These are phyloP conservation scores for Castanospermum australe DNA, from an alignment of 306 rosid species.

Conservation along the genomic window DNA sequence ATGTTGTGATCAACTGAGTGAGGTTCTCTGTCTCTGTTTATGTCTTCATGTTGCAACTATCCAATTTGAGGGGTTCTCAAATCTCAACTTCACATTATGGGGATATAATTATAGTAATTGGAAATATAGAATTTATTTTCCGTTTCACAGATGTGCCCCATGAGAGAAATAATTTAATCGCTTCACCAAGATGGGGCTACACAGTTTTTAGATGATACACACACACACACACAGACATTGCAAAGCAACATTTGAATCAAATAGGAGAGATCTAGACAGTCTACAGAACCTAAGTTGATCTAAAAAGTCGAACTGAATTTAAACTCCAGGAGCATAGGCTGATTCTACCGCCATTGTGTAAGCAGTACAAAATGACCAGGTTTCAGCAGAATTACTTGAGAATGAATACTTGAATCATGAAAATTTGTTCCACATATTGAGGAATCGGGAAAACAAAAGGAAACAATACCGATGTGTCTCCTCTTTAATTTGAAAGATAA, in stretches of 20 bases:
- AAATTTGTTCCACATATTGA: conserved; percentile 4
- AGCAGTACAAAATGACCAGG: neutral
- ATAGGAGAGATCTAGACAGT: neutral
- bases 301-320: neutral
- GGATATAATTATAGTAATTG: too few relatives aligned
- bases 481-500: conserved; percentile 19
- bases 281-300: neutral
- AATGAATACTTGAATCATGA: conserved; percentile 18
- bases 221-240: too few relatives aligned
- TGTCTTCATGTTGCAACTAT: conserved; percentile 23
- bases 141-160: too few relatives aligned
- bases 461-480: conserved; percentile 22
- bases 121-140: too few relatives aligned
- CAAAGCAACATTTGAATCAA: too few relatives aligned
- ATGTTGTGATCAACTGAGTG: conserved; percentile 30
- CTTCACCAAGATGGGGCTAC: too few relatives aligned
- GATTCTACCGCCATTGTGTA: neutral
- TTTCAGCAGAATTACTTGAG: conserved; percentile 6
- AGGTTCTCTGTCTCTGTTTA: conserved; percentile 26
- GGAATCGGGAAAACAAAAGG: neutral
- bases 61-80: conserved; percentile 32
- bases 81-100: too few relatives aligned
- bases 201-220: too few relatives aligned
- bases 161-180: too few relatives aligned
- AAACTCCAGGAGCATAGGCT: neutral